Conservation (phyloP, 192 early-diverging fungal genomes). For the Dissophora ornata region DNA sequence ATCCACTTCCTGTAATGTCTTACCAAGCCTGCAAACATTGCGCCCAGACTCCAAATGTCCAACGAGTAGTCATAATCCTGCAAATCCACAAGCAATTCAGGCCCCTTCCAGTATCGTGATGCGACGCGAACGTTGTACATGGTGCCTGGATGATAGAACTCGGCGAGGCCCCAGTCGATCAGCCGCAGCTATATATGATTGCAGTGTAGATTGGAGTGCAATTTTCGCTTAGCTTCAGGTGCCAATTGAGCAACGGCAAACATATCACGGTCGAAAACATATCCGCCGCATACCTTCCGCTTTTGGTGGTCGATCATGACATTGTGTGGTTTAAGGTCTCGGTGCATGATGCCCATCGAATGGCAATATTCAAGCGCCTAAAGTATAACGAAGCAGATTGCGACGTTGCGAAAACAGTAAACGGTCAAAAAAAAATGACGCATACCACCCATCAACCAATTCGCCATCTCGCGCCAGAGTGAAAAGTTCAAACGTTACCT, state of each 20-base stretch:
- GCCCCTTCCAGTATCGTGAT: constrained; percentile 99
- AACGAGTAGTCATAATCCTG: constrained; percentile 98
- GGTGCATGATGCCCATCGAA: constrained; percentile 98
- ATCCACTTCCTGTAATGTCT: constrained; percentile 4
- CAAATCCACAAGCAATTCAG: constrained; percentile 97
- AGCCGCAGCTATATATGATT: constrained; percentile 73
- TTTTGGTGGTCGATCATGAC: constrained; percentile 99
- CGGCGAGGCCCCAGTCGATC: constrained; percentile 99
- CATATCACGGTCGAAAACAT: not conserved
- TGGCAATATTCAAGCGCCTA: constrained; percentile 96
- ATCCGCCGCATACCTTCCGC: constrained; percentile 64
- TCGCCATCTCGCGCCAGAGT: not conserved
- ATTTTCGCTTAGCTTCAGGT: too few relatives aligned
- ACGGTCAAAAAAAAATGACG: too few relatives aligned
- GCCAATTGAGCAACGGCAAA: not conserved
- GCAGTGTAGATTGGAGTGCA: not conserved
- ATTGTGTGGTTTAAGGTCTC: constrained; percentile 98
- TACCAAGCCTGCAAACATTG: constrained; percentile 99
- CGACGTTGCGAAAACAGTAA: too few relatives aligned
- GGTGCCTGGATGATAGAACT: constrained; percentile 97
- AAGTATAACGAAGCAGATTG: not conserved
- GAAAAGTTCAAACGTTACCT: constrained; percentile 57
- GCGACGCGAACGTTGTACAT: constrained; percentile 98
- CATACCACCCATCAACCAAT: not conserved
- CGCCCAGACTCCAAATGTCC: constrained; percentile 99